Evolutionary conservation across 306 rosid species (phyloP), one percentile per base, ranked within the genome.

Genomic region (Benincasa hispida): DNA sequence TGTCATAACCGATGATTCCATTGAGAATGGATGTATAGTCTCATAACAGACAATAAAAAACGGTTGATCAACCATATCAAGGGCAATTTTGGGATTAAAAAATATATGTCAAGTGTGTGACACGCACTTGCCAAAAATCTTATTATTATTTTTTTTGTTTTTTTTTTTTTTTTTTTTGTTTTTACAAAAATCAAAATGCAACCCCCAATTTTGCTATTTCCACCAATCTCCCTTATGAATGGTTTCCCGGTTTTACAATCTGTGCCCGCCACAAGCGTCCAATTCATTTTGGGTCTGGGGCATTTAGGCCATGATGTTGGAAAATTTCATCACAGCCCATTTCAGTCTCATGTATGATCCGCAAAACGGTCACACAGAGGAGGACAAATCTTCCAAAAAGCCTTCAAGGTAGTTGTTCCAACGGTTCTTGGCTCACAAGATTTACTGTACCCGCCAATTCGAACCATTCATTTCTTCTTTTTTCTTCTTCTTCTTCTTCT

Each of bases 391-490:
- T 41, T 68, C 37, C 18, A 68, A 68, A 68, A 41, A 24, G 5
- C 17, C 41, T n/a, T n/a, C 10, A 14, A 66, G 8, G 51, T 21
- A 41, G 50, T 37, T n/a, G 57, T 77, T 55, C 78, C 72, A 81
- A 81, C 75, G 41, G 61, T 21, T 72, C 27, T 72, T 74, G 65
- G 84, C 75, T 56, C 41, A 62, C 55, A 56, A 21, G 19, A 39
- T 67, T 67, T 6, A 39, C 73, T n/a, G 61, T 83, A 2, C 81
- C 77, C 77, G 59, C 80, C 74, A 56, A 30, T n/a, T 75, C 39
- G 3, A 76, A 55, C 42, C 76, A 28, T 69, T 39, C 24, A 41
- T 35, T 42, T 21, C 8, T n/a, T n/a, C n/a, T n/a, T n/a, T n/a
- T n/a, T n/a, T n/a, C 21, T 41, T 60, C 48, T 2, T 53, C 21